These are phyloP conservation scores for Hanseniaspora sp. DNA, from an alignment of 1,139 yeast genomes.

Conservation along the genomic window DNA sequence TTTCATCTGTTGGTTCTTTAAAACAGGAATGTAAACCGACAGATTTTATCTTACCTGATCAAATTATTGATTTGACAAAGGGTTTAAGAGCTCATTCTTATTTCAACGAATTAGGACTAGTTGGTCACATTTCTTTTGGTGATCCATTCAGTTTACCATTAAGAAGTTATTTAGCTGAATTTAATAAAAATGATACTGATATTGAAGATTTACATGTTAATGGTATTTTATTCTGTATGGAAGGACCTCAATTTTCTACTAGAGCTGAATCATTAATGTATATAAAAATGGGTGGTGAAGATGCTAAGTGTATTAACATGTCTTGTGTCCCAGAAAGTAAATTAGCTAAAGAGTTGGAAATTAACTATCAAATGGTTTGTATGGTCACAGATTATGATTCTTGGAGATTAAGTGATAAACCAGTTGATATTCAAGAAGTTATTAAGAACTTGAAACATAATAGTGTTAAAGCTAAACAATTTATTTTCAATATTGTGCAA, in stretches of 20 bases:
- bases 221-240: constrained; percentile 87
- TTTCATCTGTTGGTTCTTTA: constrained; percentile 92
- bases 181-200: constrained; percentile 35
- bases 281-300: constrained; percentile 70
- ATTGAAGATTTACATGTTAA: constrained; percentile 42
- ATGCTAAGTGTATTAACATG: constrained; percentile 75
- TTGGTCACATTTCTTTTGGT: constrained; percentile 94
- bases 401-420: constrained; percentile 90
- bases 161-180: constrained; percentile 52
- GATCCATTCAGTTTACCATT: constrained; percentile 82
- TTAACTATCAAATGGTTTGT: constrained; percentile 93
- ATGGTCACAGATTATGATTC: constrained; percentile 99
- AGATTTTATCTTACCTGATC: constrained; percentile 90
- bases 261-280: constrained; percentile 92
- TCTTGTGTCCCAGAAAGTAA: constrained; percentile 92
- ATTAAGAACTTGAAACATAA: constrained; percentile 84
- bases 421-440: constrained; percentile 93
- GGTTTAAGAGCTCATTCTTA: constrained; percentile 86
- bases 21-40: constrained; percentile 83
- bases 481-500: constrained; percentile 60
- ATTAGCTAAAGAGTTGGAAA: constrained; percentile 93
- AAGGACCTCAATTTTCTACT: constrained; percentile 96
- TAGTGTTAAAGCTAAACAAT: constrained; percentile 68
- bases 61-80: constrained; percentile 91
- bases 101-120: constrained; percentile 76